Percentiles rank a stretch among this genome's conserved stretches.
Evolutionary conservation across 2,329 filamentous ascomycete species (phyloP).

Genomic region (Samsoniella hepiali): DNA sequence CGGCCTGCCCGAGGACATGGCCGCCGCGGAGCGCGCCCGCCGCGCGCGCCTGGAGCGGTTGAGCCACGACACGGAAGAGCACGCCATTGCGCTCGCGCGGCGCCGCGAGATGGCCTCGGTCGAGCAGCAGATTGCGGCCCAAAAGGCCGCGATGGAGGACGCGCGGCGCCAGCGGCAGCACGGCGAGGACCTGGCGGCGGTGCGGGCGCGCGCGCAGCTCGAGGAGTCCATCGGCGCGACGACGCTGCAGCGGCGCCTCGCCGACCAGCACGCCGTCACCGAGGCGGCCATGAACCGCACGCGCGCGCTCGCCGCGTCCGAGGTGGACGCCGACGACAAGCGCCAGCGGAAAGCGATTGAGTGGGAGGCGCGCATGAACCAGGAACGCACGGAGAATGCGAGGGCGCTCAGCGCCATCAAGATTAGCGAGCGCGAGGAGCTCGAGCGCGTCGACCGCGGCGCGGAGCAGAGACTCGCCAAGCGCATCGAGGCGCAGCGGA

Average conservation of each 20-base stretch:
- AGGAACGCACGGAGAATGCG: slow-evolving; percentile 46
- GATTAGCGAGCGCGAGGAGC: slow-evolving; percentile 48
- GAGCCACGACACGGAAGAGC: slow-evolving; percentile 47
- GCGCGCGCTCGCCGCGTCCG: slow-evolving; percentile 44
- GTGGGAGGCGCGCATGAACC: slow-evolving; percentile 47
- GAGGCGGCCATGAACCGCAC: slow-evolving; percentile 44
- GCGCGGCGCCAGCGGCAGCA: slow-evolving; percentile 45
- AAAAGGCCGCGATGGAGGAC: slow-evolving; percentile 51
- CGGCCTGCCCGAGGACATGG: slow-evolving; percentile 50
- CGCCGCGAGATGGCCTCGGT: slow-evolving; percentile 50
- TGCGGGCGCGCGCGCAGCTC: slow-evolving; percentile 44
- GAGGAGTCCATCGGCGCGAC: slow-evolving; percentile 41
- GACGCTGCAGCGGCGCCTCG: slow-evolving; percentile 35
- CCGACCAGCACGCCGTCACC: slow-evolving; percentile 47
- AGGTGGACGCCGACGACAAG: slow-evolving; percentile 43
- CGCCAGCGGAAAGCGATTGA: slow-evolving; percentile 44
- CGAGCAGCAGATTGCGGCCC: slow-evolving; percentile 48
- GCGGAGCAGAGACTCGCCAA: slow-evolving; percentile 45
- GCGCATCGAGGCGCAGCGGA: slow-evolving; percentile 50
- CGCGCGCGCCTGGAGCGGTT: slow-evolving; percentile 45
- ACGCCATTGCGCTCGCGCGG: slow-evolving; percentile 45
- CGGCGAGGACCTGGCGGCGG: slow-evolving; percentile 41
- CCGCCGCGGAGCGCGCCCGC: slow-evolving; percentile 48
- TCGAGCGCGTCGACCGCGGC: slow-evolving; percentile 46
- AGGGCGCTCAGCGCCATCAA: slow-evolving; percentile 47